phyloP scores from a whole-genome alignment of 2,329 filamentous ascomycete genomes.

The Verticillium nubilum region DNA sequence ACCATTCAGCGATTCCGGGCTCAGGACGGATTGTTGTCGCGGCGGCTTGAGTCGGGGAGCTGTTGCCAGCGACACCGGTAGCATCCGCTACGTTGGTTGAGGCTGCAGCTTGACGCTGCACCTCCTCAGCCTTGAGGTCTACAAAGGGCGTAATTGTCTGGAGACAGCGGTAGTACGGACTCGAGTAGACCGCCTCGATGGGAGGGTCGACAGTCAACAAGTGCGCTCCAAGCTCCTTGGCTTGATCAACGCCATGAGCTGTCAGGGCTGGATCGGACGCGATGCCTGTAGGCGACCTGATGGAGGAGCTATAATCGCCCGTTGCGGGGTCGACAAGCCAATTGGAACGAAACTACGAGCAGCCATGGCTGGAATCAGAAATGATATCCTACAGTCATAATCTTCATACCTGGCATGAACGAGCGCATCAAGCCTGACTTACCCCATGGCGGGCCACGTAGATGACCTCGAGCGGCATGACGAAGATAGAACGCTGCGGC shows the following conservation, averaged over 20 bases:
- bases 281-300: conserved; percentile 81
- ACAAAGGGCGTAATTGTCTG: conserved; percentile 74
- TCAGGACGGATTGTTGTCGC: conserved; percentile 46
- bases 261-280: conserved; percentile 83
- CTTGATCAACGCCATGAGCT: conserved; percentile 79
- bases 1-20: conserved; percentile 75
- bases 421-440: conserved; percentile 28
- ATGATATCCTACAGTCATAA: not conserved
- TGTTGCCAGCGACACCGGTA: conserved; percentile 6
- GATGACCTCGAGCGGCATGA: conserved; percentile 64
- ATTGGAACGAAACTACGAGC: conserved; percentile 73
- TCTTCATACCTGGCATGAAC: not conserved
- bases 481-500: not conserved
- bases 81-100: conserved; percentile 9
- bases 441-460: conserved; percentile 73
- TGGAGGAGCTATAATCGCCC: conserved; percentile 67
- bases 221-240: conserved; percentile 66
- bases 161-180: conserved; percentile 81
- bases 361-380: not conserved
- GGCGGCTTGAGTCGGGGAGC: not conserved
- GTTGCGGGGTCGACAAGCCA: conserved; percentile 81
- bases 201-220: conserved; percentile 58
- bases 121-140: conserved; percentile 28
- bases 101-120: conserved; percentile 3
- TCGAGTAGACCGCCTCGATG: conserved; percentile 74